Percentiles rank a stretch among this genome's conserved stretches.
phyloP scores from a whole-genome alignment of 768 basidiomycete genomes.

The Russula lepida region DNA sequence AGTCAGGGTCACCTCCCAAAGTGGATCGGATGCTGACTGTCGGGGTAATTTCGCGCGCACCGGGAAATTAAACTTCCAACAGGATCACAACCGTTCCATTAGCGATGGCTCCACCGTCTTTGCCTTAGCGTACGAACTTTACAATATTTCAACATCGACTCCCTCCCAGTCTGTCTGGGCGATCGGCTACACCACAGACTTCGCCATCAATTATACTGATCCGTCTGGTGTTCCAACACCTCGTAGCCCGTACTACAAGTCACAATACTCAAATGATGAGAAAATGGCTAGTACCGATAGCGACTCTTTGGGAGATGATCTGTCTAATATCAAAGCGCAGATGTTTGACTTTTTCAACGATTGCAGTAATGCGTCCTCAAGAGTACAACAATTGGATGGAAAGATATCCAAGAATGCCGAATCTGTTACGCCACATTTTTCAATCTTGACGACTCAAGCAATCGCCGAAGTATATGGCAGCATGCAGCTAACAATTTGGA shows the following conservation, averaged over 20 bases:
- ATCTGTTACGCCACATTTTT: constrained; percentile 41
- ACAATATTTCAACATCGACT: constrained; percentile 19
- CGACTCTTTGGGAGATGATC: not conserved
- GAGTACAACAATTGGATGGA: constrained; percentile 40
- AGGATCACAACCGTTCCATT: constrained; percentile 14
- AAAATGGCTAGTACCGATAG: constrained; percentile 18
- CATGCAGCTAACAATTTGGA: constrained; percentile 47
- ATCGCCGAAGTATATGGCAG: constrained; percentile 46
- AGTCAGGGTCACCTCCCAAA: constrained; percentile 9
- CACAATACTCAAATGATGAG: constrained; percentile 29
- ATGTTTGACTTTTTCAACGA: constrained; percentile 38
- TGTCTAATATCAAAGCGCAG: constrained; percentile 23
- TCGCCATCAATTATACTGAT: constrained; percentile 25
- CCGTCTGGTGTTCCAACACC: constrained; percentile 33
- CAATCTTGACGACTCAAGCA: constrained; percentile 43
- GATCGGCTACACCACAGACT: constrained; percentile 25
- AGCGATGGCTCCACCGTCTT: constrained; percentile 19
- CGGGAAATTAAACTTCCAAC: constrained; percentile 18
- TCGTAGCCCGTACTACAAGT: constrained; percentile 37
- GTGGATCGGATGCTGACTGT: not conserved
- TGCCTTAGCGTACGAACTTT: constrained; percentile 25
- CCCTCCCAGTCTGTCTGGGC: constrained; percentile 27
- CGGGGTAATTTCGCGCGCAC: constrained; percentile 18
- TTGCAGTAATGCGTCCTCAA: constrained; percentile 35
- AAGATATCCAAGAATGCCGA: constrained; percentile 40